Base-by-base conservation (phyloP, 2,329 filamentous ascomycete genomes). In the Fusarium palustre region DNA sequence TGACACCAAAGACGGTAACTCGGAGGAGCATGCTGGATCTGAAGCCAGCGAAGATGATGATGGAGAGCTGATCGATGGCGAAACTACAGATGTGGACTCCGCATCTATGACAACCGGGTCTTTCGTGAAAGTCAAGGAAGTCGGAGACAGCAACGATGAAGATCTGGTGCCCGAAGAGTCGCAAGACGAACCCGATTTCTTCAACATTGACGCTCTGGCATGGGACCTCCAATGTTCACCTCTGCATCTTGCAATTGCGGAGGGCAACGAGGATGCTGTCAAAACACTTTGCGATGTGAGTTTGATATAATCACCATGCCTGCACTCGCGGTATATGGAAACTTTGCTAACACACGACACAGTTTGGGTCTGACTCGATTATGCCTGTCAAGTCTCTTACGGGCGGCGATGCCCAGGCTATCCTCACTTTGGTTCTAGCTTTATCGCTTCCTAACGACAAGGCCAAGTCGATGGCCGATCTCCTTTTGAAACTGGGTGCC, bases 141-240 rank as follows among this genome's bases (percentile, higher is more conserved):
- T 79, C 22, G 77, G 81, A n/a, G 70, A 73, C 0, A 74, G 78
- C 2, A 80, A 49, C 22, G 43, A 39, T 30, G 60, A 64, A 42
- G 60, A 84, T 31, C 81, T 85, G 2, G 79, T 84, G 2, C 81
- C 84, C 1, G 86, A 90, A 8, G 87, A 88, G 9, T 73, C 74
- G 10, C 84, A 88, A 2, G 85, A 90, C 12, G 91, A 92, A 22
- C 92, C 92, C 1, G 92, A 97, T 77, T 86, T 94, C 54, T 95
- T 92, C 76, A 89, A 96, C 69, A 85, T 94, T 63, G 90, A 97
- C 69, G 86, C 91, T 2, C 76, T 92, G n/a, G 88, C 92, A 2
- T 97, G 93, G 93, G 93, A 97, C 72, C 86, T 85, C 7, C 88
- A 90, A 7, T 87, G 89, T 59, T 91, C 91, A 15, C 88, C 93